phyloP scores from a whole-genome alignment of 805 yeast genomes.

The Metschnikowia matae region DNA sequence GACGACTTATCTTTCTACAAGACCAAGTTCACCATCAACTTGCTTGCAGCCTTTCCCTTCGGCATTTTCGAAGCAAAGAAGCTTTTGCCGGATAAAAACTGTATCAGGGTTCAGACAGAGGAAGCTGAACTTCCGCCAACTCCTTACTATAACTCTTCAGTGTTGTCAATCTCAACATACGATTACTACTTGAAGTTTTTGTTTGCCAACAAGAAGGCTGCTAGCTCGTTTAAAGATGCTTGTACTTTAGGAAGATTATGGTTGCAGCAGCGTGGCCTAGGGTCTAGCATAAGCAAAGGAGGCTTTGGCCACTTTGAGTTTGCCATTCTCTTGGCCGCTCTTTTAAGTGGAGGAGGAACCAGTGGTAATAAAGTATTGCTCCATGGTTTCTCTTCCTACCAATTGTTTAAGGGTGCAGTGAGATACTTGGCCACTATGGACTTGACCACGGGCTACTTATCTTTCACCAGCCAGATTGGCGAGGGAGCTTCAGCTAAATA shows the following conservation, averaged over 20 bases:
- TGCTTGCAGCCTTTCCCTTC: slow-evolving; percentile 69
- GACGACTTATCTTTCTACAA: slow-evolving; percentile 55
- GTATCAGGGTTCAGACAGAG: slow-evolving; percentile 64
- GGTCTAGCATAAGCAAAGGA: slow-evolving; percentile 56
- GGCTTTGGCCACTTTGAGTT: slow-evolving; percentile 96
- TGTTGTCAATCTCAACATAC: slow-evolving; percentile 64
- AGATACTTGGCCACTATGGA: slow-evolving; percentile 80
- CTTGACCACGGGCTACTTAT: slow-evolving; percentile 57
- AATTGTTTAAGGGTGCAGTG: slow-evolving; percentile 84
- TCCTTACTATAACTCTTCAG: slow-evolving; percentile 79
- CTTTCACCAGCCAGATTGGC: slow-evolving; percentile 56
- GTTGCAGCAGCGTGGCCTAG: slow-evolving; percentile 83
- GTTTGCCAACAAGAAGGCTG: slow-evolving; percentile 67
- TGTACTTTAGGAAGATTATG: slow-evolving; percentile 82
- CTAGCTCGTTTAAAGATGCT: slow-evolving; percentile 85
- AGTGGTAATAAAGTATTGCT: slow-evolving; percentile 72
- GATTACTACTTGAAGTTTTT: slow-evolving; percentile 70
- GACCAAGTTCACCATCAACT: slow-evolving; percentile 66
- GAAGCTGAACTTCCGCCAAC: slow-evolving; percentile 60
- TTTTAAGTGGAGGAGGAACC: slow-evolving; percentile 78
- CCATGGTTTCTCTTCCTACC: slow-evolving; percentile 90
- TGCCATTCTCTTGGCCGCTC: slow-evolving; percentile 71
- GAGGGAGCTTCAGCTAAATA: slow-evolving; percentile 42
- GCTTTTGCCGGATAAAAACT: slow-evolving; percentile 73
- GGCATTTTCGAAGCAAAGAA: slow-evolving; percentile 72